Base-by-base conservation (phyloP, 2,329 filamentous ascomycete species). In the Dothistroma septosporum region DNA sequence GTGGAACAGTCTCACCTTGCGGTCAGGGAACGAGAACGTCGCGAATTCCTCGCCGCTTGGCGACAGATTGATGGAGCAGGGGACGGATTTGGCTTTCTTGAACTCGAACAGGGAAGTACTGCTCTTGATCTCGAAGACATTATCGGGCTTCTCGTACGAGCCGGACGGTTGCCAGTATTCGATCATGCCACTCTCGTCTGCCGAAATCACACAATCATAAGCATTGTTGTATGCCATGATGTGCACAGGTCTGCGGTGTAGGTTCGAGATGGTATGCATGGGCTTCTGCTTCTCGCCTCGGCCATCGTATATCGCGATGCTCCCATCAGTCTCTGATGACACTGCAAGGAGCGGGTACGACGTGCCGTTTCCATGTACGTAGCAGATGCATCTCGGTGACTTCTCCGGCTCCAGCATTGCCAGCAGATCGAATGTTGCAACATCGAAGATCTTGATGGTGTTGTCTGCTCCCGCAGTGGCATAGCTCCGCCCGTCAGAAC, bases 51-150 rank as follows among this genome's bases (percentile, higher is more conserved):
- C 85, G 5, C 93, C 92, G 0, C 88, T 88, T 0, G 92, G 92
- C 0, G 94, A 97, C 52, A 99, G 84, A 0, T 89, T 90, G 53
- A 99, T 80, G 11, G 90, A 90, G 4, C 87, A 85, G 0, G 93
- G 92, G 0, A 88, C 84, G 0, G 92, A 90, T 75, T 96, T 97
- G 55, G 90, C 69, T 76, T 97, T 97, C 72, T 96, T 97, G 79
- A 99, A 97, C 57, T 96, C 93, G 72, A 97, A 99, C 0, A 99
- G 82, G 70, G 90, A 94, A 2, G 94, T 99, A 1, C 90, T 88
- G 72, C 91, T 96, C 77, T 99, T 99, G 78, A 92, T 90, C 67
- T 91, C 84, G 73, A 96, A 99, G 19, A 99, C 92, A 56, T 86
- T 91, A 67, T 92, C 87, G 0, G 94, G 94, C 75, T 97, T 97